Conservation (phyloP, 1,139 yeast genomes). For the Taphrina pruni region DNA sequence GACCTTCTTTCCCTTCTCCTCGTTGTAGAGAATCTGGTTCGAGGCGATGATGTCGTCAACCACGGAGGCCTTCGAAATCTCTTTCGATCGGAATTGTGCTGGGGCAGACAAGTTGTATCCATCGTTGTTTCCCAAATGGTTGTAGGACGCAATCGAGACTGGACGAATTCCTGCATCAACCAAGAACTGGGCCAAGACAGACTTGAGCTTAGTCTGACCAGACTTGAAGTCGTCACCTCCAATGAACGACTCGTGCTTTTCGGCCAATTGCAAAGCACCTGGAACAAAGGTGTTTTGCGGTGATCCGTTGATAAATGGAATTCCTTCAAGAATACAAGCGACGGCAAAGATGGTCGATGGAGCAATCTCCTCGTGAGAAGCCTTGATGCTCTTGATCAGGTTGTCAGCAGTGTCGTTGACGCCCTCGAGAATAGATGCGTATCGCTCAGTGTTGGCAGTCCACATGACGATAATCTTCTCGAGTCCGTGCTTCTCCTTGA, state of each 20-base stretch:
- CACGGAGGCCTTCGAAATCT: conserved; percentile 89
- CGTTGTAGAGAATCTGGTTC: conserved; percentile 82
- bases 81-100: conserved; percentile 92
- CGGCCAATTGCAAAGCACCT: conserved; percentile 90
- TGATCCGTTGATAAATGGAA: conserved; percentile 93
- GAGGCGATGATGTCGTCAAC: conserved; percentile 94
- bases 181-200: conserved; percentile 91
- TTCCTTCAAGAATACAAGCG: conserved; percentile 84
- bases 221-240: conserved; percentile 98
- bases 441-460: conserved; percentile 98
- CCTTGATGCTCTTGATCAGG: conserved; percentile 73
- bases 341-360: conserved; percentile 93
- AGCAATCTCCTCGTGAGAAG: conserved; percentile 79
- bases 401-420: conserved; percentile 89
- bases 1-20: conserved; percentile 74
- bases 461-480: conserved; percentile 90
- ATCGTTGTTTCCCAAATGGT: conserved; percentile 95
- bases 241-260: conserved; percentile 72
- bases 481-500: conserved; percentile 72
- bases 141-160: conserved; percentile 89
- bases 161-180: conserved; percentile 98
- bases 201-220: conserved; percentile 94
- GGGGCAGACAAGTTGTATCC: conserved; percentile 92
- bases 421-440: conserved; percentile 74
- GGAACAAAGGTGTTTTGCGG: conserved; percentile 98